These are phyloP conservation scores for Turnera subulata DNA, from an alignment of 345 rosid genomes.

Conservation along the genomic window DNA sequence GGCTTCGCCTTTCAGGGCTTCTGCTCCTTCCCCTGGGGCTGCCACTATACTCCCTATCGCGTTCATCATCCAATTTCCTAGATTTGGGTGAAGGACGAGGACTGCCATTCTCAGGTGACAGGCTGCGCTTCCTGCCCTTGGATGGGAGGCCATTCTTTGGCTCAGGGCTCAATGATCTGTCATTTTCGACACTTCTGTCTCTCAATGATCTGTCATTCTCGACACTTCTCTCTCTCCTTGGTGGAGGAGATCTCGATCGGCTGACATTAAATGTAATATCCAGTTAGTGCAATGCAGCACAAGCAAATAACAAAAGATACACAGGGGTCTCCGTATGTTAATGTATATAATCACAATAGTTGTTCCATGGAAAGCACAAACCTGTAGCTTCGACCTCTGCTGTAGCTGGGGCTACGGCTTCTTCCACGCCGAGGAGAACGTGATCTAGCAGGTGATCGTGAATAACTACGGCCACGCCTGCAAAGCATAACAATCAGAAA, in stretches of 20 bases:
- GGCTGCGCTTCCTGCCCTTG: constrained; percentile 55
- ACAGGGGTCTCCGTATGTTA: neutral
- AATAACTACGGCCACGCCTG: constrained; percentile 61
- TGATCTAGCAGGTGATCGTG: constrained; percentile 58
- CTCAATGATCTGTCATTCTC: constrained; percentile 33
- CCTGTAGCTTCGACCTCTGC: constrained; percentile 86
- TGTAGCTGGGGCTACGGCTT: constrained; percentile 82
- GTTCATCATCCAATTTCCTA: constrained; percentile 19
- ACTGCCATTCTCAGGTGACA: constrained; percentile 41
- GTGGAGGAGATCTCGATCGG: constrained; percentile 65
- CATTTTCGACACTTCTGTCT: constrained; percentile 45
- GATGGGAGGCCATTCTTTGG: constrained; percentile 30
- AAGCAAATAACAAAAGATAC: too few species aligned
- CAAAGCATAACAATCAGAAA: neutral
- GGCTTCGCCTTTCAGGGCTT: constrained; percentile 42
- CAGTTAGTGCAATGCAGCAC: neutral
- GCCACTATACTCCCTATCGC: constrained; percentile 23
- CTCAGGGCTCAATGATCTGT: constrained; percentile 28
- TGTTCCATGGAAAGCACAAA: constrained; percentile 6
- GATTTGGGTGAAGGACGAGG: constrained; percentile 27
- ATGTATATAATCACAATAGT: neutral
- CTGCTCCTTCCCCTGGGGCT: constrained; percentile 37
- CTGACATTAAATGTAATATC: constrained; percentile 25
- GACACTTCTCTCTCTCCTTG: constrained; percentile 52
- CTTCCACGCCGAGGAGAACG: constrained; percentile 69